Conservation (phyloP, 805 yeast species). For the Monosporozyma siamensis region DNA sequence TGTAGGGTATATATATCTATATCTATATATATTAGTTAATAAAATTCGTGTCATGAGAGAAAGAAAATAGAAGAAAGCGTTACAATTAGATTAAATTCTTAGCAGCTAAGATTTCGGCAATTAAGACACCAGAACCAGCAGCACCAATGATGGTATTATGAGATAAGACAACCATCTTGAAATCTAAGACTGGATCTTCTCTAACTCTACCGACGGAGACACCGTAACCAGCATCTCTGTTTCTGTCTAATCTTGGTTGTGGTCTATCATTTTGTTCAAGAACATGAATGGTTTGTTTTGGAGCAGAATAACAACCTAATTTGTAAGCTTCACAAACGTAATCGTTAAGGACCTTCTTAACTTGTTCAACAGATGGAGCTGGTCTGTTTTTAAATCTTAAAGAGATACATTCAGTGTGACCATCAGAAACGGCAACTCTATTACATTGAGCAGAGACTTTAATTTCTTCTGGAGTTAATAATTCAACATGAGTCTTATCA, state of each 20-base stretch:
- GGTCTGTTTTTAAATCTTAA: slow-evolving; percentile 73
- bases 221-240: slow-evolving; percentile 88
- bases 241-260: slow-evolving; percentile 94
- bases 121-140: slow-evolving; percentile 95
- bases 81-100: slow-evolving; percentile 53
- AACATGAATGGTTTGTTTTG: slow-evolving; percentile 83
- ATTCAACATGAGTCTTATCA: slow-evolving; percentile 45
- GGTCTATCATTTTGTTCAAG: slow-evolving; percentile 90
- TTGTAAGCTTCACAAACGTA: slow-evolving; percentile 77
- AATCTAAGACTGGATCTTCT: slow-evolving; percentile 86
- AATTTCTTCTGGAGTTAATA: slow-evolving; percentile 58
- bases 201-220: slow-evolving; percentile 92
- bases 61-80: slow-evolving; percentile 1
- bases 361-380: slow-evolving; percentile 75
- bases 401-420: slow-evolving; percentile 93
- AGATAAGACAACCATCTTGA: slow-evolving; percentile 93
- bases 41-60: too few relatives aligned
- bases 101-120: slow-evolving; percentile 81
- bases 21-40: not conserved
- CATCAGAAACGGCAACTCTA: slow-evolving; percentile 94
- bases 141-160: slow-evolving; percentile 98
- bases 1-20: too few relatives aligned
- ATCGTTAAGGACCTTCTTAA: slow-evolving; percentile 58
- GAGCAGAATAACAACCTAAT: slow-evolving; percentile 85
- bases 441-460: slow-evolving; percentile 93